Percentiles rank a stretch among this genome's conserved stretches.
phyloP scores from a whole-genome alignment of 1,284 basidiomycete species.

The Ganoderma leucocontextum region DNA sequence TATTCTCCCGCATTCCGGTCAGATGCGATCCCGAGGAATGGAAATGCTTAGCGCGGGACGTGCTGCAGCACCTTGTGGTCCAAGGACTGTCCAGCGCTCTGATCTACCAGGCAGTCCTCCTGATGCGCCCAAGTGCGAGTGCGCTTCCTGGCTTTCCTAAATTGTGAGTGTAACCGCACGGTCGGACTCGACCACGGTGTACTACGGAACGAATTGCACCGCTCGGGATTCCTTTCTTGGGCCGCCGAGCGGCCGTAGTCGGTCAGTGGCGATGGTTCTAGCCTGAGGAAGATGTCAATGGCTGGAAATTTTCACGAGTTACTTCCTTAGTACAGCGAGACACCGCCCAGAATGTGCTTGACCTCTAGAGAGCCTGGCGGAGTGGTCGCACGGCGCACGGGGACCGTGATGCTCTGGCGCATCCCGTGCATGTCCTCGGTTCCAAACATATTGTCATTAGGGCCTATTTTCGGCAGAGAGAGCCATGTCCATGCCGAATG shows the following conservation, averaged over 20 bases:
- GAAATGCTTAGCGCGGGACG: background rate
- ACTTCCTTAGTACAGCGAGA: background rate
- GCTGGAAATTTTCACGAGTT: background rate
- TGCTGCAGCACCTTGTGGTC: background rate
- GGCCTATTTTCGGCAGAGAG: background rate
- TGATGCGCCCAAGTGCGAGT: background rate
- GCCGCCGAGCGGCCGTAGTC: background rate
- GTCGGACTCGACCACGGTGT: background rate
- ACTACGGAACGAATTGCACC: background rate
- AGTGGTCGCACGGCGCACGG: background rate
- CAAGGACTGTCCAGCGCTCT: background rate
- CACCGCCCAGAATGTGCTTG: background rate
- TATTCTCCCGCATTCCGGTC: background rate
- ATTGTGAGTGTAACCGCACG: background rate
- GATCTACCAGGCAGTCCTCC: background rate
- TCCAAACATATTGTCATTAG: background rate
- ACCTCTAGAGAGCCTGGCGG: background rate
- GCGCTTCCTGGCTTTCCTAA: slow-evolving; percentile 2
- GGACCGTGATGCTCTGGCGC: background rate
- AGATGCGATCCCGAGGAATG: background rate
- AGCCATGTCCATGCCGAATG: background rate
- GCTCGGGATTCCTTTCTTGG: background rate
- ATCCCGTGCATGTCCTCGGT: background rate
- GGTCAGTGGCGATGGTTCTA: background rate
- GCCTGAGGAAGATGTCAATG: background rate